Evolutionary conservation across 352 stramenopile genomes (phyloP), one percentile per base, ranked within the genome.

Genomic region (Phytophthora fragariae): DNA sequence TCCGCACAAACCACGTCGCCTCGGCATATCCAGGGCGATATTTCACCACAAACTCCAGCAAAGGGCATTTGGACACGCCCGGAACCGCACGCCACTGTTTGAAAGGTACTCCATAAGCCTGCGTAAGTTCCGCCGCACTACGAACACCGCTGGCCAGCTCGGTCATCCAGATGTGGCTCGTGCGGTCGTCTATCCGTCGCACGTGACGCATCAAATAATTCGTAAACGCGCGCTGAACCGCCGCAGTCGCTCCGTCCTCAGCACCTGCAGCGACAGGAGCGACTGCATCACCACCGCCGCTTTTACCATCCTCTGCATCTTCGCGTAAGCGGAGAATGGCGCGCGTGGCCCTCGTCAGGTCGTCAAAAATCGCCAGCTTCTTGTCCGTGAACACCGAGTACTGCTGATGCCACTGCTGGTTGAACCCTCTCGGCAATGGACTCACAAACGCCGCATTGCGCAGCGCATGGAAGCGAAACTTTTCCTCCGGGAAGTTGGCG

Each of bases 311-410:
- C 6, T 75, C 61, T 0, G 49, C 12, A 11, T 78, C 57, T 46
- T 72, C 57, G 2, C 55, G 68, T 62, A 82, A 56, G 44, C 82
- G 75, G 9, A 75, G 50, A 64, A 94, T 94, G 5, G 86, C 78
- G 6, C 74, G 70, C 6, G 83, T 73, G 2, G 86, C 83, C 19
- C 85, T 72, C 11, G 79, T 75, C 1, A 93, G 52, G 52, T 91
- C 79, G 46, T 97, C 87, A 78, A 95, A 95, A 60, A 92, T 76
- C 0, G 83, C 77, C 33, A 90, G 77, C 15, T 85, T 86, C 58
- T 91, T 94, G 73, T 95, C 86, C 14, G 82, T 91, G 75, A 97
- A 97, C 31, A 84, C 85, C 29, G 88, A 94, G 62, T 96, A 96
- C 62, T 96, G 90, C 46, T 90, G 63, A 72, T 96, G 90, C 90